Base-by-base conservation (phyloP, 2,329 filamentous ascomycete genomes). In the Xylaria sp. region DNA sequence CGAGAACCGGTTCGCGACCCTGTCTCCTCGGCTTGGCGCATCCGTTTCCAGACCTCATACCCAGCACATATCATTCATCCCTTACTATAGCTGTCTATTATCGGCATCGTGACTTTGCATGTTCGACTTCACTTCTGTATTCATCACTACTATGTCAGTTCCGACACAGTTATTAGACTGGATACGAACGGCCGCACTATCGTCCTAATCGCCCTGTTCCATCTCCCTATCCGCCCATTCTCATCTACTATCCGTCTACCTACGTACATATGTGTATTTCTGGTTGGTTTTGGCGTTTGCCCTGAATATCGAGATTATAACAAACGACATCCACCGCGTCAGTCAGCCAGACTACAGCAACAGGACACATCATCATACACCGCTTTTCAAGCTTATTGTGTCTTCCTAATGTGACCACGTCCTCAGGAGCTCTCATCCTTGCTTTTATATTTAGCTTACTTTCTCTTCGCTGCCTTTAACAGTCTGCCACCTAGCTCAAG, bases 1-100 rank as follows among this genome's bases (percentile, higher is more conserved):
- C 69, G 69, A 71, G 54, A 70, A 36, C 54, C 64, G 61, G 46
- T 62, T 66, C 52, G 23, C 66, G 36, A 56, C 36, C 59, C 49
- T 43, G 41, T 18, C 20, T 28, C 39, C 43, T 28, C 39, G 43
- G 66, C 62, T 48, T 68, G 48, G 60, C 41, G 3, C 43, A 39
- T 51, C 20, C 43, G 60, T 61, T 52, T 54, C 48, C 31, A 31
- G 51, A 41, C 36, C 56, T 49, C 59, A 48, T 36, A 62, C 67
- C 67, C 51, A 57, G 41, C 49, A 51, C 68, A 55, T 61, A 66
- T 54, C 25, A 12, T 49, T 58, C 25, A 12, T 49, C 36, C 51
- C 10, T 60, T 43, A 41, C 43, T 41, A 43, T 61, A 48, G 7
- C 23, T 28, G 62, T 62, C n/a, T 28, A 62, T 62, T 59, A 51